phyloP scores from a whole-genome alignment of 306 rosid species.

The Parietaria judaica region DNA sequence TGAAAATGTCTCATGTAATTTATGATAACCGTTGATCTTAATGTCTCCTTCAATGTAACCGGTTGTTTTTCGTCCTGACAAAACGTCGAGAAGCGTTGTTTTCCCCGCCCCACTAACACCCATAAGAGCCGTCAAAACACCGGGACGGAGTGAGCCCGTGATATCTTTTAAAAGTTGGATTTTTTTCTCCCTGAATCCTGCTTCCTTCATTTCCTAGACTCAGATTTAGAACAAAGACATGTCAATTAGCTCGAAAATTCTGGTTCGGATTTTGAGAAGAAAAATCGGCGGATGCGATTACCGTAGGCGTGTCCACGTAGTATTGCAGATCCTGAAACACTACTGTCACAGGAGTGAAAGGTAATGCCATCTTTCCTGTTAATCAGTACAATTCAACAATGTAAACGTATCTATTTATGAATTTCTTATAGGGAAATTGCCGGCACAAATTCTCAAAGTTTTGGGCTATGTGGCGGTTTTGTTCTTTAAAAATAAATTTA shows the following conservation, averaged over 20 bases:
- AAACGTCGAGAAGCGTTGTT: conserved; percentile 43
- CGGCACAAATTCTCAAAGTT: too few relatives aligned
- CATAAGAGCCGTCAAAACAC: conserved; percentile 47
- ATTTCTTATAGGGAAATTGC: too few relatives aligned
- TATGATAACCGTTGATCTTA: conserved; percentile 38
- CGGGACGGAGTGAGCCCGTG: conserved; percentile 34
- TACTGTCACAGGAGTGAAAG: conserved; percentile 34
- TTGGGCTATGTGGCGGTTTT: too few relatives aligned
- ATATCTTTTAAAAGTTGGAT: conserved; percentile 31
- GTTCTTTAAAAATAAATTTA: too few relatives aligned
- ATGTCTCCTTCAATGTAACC: conserved; percentile 33
- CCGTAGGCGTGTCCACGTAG: conserved; percentile 36
- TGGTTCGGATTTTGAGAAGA: background rate
- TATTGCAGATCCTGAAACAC: conserved; percentile 41
- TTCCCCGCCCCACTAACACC: conserved; percentile 45
- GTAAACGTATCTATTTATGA: too few relatives aligned
- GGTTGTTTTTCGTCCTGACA: conserved; percentile 37
- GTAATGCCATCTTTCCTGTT: conserved; percentile 34
- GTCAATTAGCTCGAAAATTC: background rate
- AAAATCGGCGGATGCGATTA: conserved; percentile 10
- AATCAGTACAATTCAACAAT: background rate
- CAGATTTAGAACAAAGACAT: background rate
- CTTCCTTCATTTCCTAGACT: conserved; percentile 27
- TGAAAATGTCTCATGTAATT: conserved; percentile 37
- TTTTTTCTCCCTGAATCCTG: conserved; percentile 23